These are phyloP conservation scores for Mycena albidolilacea DNA, from an alignment of 768 basidiomycete species.

Conservation along the genomic window DNA sequence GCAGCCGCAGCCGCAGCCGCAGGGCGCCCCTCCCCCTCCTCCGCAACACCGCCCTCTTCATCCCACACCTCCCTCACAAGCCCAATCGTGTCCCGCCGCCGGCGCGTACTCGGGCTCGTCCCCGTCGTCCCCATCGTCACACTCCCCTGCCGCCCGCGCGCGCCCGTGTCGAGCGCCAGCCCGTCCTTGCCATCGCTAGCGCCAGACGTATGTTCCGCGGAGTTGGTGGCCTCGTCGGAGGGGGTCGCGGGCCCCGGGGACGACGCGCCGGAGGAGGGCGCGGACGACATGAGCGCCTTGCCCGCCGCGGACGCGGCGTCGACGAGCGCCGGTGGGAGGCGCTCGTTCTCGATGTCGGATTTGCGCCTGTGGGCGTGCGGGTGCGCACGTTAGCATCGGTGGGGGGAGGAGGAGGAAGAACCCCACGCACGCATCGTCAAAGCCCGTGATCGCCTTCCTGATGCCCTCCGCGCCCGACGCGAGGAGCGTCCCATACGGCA, in stretches of 20 bases:
- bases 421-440: constrained; percentile 94
- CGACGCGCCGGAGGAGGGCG: constrained; percentile 53
- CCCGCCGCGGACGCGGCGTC: constrained; percentile 84
- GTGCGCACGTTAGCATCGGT: background rate
- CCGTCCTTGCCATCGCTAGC: too few relatives aligned
- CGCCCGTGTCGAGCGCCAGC: too few relatives aligned
- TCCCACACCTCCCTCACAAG: too few relatives aligned
- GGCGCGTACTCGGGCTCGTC: too few relatives aligned
- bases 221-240: constrained; percentile 39
- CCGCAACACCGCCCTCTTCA: too few relatives aligned
- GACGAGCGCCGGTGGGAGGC: constrained; percentile 93
- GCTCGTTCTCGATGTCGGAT: constrained; percentile 99
- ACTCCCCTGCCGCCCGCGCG: too few relatives aligned
- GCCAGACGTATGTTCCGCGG: too few relatives aligned
- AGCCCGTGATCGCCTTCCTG: constrained; percentile 92
- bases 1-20: too few relatives aligned
- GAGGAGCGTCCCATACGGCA: constrained; percentile 84
- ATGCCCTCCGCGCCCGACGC: constrained; percentile 96
- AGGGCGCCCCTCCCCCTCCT: too few relatives aligned
- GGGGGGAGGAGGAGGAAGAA: background rate
- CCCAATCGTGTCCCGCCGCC: too few relatives aligned
- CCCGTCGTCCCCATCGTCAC: too few relatives aligned
- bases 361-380: constrained; percentile 77
- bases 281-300: constrained; percentile 72
- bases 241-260: constrained; percentile 48